These are phyloP conservation scores for Phlegmacium glaucopus DNA, from an alignment of 768 basidiomycete genomes.

Conservation along the genomic window DNA sequence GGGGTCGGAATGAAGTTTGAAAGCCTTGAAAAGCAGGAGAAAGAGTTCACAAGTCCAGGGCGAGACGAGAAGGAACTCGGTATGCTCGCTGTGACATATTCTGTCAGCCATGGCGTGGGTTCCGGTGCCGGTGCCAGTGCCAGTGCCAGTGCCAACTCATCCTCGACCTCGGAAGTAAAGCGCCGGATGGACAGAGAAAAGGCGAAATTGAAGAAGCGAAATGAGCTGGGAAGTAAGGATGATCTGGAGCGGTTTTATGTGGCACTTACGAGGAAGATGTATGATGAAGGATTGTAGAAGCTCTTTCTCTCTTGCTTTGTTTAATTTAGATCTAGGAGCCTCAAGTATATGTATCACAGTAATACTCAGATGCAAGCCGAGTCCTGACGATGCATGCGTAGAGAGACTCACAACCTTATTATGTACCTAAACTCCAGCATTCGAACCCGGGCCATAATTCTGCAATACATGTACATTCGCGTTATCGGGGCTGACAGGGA, in stretches of 20 bases:
- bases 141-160: neutral
- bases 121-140: neutral
- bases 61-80: conserved; percentile 10
- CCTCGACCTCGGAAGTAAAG: conserved; percentile 19
- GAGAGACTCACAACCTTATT: too few species aligned
- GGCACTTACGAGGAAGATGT: conserved; percentile 83
- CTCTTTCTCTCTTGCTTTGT: too few species aligned
- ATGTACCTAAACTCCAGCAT: too few species aligned
- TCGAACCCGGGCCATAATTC: too few species aligned
- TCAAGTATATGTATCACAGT: too few species aligned
- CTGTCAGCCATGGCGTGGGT: conserved; percentile 3
- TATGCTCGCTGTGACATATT: conserved; percentile 5
- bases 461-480: too few species aligned
- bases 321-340: too few species aligned
- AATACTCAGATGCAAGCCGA: too few species aligned
- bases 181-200: conserved; percentile 22
- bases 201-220: conserved; percentile 28
- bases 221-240: conserved; percentile 60
- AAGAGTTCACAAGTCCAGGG: neutral
- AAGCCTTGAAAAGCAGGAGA: neutral
- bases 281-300: conserved; percentile 86
- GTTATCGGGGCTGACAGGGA: too few species aligned
- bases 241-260: conserved; percentile 90
- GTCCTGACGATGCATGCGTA: too few species aligned
- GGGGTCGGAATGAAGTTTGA: too few species aligned